Percentiles rank a stretch among this genome's conserved stretches.
phyloP scores from a whole-genome alignment of 352 stramenopile genomes.

The Pythium folliculosum region DNA sequence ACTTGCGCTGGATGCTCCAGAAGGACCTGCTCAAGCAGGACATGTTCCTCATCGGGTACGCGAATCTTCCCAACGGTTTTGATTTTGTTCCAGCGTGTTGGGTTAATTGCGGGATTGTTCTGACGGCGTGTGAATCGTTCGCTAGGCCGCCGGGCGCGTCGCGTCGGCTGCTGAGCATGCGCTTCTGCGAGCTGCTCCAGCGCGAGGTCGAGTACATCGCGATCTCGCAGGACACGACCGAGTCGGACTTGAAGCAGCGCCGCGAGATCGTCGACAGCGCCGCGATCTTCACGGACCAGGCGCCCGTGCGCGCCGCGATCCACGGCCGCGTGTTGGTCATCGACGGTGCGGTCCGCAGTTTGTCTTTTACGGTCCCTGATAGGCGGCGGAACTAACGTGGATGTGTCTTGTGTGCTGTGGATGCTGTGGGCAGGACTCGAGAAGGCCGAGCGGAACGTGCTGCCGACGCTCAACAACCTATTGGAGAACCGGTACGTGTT shows the following conservation, averaged over 20 bases:
- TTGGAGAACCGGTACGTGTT: slow-evolving; percentile 89
- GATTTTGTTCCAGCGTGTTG: too few species aligned
- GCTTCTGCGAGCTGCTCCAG: slow-evolving; percentile 85
- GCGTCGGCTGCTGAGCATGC: slow-evolving; percentile 73
- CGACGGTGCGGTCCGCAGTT: slow-evolving; percentile 71
- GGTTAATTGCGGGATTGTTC: too few species aligned
- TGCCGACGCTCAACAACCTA: slow-evolving; percentile 97
- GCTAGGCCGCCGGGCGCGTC: slow-evolving; percentile 76
- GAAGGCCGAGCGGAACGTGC: slow-evolving; percentile 95
- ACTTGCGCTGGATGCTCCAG: slow-evolving; percentile 88
- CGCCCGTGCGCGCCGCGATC: slow-evolving; percentile 93
- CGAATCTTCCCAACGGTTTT: too few species aligned
- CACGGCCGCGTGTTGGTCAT: slow-evolving; percentile 93
- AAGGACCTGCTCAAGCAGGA: slow-evolving; percentile 85
- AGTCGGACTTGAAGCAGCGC: slow-evolving; percentile 91
- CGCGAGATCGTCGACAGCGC: slow-evolving; percentile 71
- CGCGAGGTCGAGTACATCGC: slow-evolving; percentile 89
- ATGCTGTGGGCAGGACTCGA: slow-evolving; percentile 68
- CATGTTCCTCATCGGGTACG: slow-evolving; percentile 90
- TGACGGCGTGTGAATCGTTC: too few species aligned
- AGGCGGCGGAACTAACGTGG: too few species aligned
- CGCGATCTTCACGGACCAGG: slow-evolving; percentile 90
- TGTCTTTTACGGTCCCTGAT: too few species aligned
- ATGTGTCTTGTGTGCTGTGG: neutral
- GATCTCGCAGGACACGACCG: slow-evolving; percentile 94